Evolutionary conservation across 2,329 filamentous ascomycete species (phyloP), one percentile per base, ranked within the genome.

Genomic region (Exophiala sp.): DNA sequence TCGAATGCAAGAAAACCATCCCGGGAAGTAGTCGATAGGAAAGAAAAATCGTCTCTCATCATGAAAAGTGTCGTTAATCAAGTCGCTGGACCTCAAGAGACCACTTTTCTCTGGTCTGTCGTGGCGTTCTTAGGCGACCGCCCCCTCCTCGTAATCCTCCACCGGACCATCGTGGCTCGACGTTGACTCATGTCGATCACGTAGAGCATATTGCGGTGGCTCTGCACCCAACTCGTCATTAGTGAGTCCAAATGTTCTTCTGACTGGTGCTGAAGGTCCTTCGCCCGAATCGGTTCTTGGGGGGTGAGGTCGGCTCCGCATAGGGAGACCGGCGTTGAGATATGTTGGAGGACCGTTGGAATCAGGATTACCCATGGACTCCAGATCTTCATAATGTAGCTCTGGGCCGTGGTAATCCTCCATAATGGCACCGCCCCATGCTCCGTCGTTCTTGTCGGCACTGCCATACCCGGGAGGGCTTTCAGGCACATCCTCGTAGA

Each of bases 401-500:
- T 69, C 68, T 10, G 75, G 72, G 10, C 75, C 75, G 35, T 67
- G 58, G 59, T 79, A 78, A 49, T 78, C 73, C 51, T 74, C 70
- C 52, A 79, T 73, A 6, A 69, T 63, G 57, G 71, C 71, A 62
- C 78, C 58, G 16, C 55, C 55, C 52, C 54, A 57, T 16, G 50
- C 58, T 24, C 57, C 58, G 24, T 59, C 79, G 41, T 72, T 72
- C 7, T 65, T 66, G 49, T 71, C 68, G 10, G 69, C 63, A 55
- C 65, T 70, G 16, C 68, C 75, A 71, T 91, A 91, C 5, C 77
- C 79, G 0, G 92, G 92, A 45, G 92, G 92, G 65, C 87, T 90
- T 2, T 84, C 86, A 1, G 92, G 91, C 39, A 97, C 91, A 67
- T 97, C 90, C 71, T 94, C 87, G 72, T 99, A 99, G 62, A 95